A percentile compares a stretch with the other conserved stretches of the same genome.
Conservation (phyloP, 2,329 filamentous ascomycete genomes). For the Sclerotinia borealis region DNA sequence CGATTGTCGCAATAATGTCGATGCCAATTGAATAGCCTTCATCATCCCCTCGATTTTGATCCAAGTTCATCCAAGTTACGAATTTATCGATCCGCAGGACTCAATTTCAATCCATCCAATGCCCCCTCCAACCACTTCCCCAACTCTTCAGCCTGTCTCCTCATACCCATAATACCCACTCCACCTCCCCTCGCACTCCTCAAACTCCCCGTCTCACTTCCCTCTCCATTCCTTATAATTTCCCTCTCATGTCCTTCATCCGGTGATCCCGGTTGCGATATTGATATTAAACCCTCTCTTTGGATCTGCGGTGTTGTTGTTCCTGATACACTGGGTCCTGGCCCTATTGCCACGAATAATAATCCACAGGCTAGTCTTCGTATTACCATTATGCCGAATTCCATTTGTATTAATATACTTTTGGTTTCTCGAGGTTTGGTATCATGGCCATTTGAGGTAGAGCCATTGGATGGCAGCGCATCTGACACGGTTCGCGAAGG, state of each 20-base stretch:
- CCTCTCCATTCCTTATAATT: neutral
- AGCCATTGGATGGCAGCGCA: slow-evolving; percentile 9
- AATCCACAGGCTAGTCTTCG: slow-evolving; percentile 52
- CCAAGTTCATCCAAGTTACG: neutral
- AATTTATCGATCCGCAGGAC: neutral
- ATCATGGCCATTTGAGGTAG: slow-evolving; percentile 2
- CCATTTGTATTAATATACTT: slow-evolving; percentile 44
- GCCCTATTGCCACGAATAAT: slow-evolving; percentile 55
- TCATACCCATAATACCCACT: slow-evolving; percentile 2
- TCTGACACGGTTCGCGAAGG: slow-evolving; percentile 24
- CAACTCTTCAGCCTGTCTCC: slow-evolving; percentile 9
- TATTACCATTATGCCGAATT: slow-evolving; percentile 50
- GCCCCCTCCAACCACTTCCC: slow-evolving; percentile 8
- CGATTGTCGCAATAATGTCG: neutral
- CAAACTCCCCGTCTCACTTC: slow-evolving; percentile 8
- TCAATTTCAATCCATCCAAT: slow-evolving; percentile 1
- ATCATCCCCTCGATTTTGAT: neutral
- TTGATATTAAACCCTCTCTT: neutral
- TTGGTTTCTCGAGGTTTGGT: slow-evolving; percentile 20
- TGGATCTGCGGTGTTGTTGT: neutral
- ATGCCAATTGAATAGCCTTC: neutral
- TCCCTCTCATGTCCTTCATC: neutral
- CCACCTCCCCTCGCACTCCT: slow-evolving; percentile 5
- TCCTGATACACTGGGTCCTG: slow-evolving; percentile 28
- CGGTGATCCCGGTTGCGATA: neutral